Conservation (phyloP, 768 basidiomycete genomes). For the Phaeolepiota aurea region DNA sequence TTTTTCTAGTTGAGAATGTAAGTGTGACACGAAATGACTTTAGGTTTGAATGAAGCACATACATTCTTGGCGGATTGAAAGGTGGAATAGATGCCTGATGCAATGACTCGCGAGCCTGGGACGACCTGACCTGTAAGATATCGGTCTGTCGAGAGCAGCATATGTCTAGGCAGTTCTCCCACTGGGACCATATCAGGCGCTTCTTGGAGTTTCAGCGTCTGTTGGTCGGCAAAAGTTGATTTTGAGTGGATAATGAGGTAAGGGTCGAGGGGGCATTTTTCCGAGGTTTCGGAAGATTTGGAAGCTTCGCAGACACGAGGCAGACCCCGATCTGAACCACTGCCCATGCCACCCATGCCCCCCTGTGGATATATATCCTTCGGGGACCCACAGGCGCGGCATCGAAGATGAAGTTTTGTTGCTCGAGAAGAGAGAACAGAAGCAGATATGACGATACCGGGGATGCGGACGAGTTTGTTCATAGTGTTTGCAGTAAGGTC, state of each 20-base stretch:
- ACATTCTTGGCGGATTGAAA: conserved; percentile 87
- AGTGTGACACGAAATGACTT: not conserved
- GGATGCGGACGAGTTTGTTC: conserved; percentile 92
- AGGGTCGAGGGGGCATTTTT: conserved; percentile 93
- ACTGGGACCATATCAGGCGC: conserved; percentile 99
- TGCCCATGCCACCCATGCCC: conserved; percentile 81
- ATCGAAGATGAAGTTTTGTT: conserved; percentile 87
- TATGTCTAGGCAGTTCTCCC: conserved; percentile 93
- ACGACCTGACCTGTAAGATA: conserved; percentile 90
- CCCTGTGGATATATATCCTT: conserved; percentile 72
- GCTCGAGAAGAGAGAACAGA: conserved; percentile 91
- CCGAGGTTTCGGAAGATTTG: conserved; percentile 73
- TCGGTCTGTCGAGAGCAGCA: conserved; percentile 86
- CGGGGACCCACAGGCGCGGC: conserved; percentile 78
- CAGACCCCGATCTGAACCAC: conserved; percentile 76
- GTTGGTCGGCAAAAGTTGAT: conserved; percentile 92
- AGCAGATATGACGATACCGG: conserved; percentile 97
- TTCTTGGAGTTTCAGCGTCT: conserved; percentile 94
- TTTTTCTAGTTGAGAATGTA: conserved; percentile 43
- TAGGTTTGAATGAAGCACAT: conserved; percentile 13
- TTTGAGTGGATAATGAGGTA: conserved; percentile 93
- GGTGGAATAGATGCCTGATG: conserved; percentile 95
- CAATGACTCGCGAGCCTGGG: conserved; percentile 91
- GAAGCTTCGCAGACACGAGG: conserved; percentile 85
- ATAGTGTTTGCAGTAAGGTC: conserved; percentile 91